Evolutionary conservation across 768 basidiomycete genomes (phyloP).

Genomic region (Calocybe cyanea): DNA sequence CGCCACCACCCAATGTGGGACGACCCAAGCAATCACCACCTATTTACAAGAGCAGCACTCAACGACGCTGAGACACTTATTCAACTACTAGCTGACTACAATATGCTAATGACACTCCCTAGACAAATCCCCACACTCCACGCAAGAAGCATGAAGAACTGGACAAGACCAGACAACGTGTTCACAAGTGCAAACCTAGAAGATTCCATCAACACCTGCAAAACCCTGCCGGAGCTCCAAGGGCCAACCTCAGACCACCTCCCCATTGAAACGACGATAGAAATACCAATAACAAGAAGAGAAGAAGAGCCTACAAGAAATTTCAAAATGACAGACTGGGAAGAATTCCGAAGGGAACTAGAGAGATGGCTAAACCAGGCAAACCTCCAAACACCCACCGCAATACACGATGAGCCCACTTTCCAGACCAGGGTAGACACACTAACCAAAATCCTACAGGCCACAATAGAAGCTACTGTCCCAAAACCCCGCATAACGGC

Average conservation of each 20-base stretch:
- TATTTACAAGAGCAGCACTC: background rate
- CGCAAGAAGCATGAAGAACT: background rate
- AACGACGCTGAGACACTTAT: background rate
- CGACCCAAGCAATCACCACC: background rate
- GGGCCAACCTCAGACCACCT: conserved; percentile 23
- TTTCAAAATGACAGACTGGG: conserved; percentile 23
- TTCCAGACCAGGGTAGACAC: conserved; percentile 11
- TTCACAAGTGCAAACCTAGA: background rate
- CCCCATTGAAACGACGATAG: conserved; percentile 23
- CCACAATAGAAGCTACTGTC: background rate
- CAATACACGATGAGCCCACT: conserved; percentile 12
- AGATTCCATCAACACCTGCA: background rate
- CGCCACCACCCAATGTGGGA: conserved; percentile 5
- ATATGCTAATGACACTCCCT: background rate
- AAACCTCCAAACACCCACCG: conserved; percentile 22
- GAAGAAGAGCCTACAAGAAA: conserved; percentile 5
- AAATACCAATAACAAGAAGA: conserved; percentile 6
- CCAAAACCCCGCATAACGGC: background rate
- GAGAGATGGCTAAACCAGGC: background rate
- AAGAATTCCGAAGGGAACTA: conserved; percentile 21
- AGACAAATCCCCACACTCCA: background rate
- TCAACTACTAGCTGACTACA: background rate
- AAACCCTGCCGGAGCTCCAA: background rate
- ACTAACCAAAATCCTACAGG: background rate
- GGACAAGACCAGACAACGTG: conserved; percentile 1